Evolutionary conservation across 352 stramenopile genomes (phyloP), one percentile per base, ranked within the genome.

Genomic region (Pythium biforme): DNA sequence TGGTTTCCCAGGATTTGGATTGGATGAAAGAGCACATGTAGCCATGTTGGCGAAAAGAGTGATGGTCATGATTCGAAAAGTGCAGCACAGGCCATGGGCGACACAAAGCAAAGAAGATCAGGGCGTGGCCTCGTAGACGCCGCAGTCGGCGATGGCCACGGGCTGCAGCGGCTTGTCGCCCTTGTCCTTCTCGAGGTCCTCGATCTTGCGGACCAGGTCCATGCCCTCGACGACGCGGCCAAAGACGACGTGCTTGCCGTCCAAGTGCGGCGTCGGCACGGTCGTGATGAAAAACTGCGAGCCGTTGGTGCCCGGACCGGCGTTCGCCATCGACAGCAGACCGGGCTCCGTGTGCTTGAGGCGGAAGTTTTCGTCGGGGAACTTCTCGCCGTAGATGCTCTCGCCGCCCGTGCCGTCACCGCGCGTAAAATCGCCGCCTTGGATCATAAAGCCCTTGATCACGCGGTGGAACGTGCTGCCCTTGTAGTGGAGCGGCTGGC

Each of bases 391-490:
- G 72, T 95, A 97, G 43, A 95, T 95, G 70, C 81, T 92, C 50
- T 99, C 97, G 54, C 97, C 97, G 52, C 97, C 97, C 43, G 90
- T 98, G 65, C 97, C 97, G 66, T 98, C 98, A 40, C 90, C 89
- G 56, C 88, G 70, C 34, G 96, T 99, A 70, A 99, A 99, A 76
- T 99, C 96, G 22, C 96, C 94, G 49, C 96, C 97, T 80, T 99
- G 97, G 48, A 99, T 78, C 97, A 99, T 99, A 69, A 99, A 99
- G 53, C 91, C 96, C 75, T 98, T 98, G 75, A 99, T 99, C 59
- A 99, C 94, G 54, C 98, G 95, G 76, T 99, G 98, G 74, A 99
- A 99, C 75, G 74, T 68, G 69, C 79, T 98, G 63, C 95, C 96
- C 83, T 99, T 99, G 94, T 98, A 99, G 77, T 98, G 93, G 39